Evolutionary conservation across 108 stramenopile genomes (phyloP), one percentile per base, ranked within the genome.

Genomic region (Fragilariopsis cylindrus): DNA sequence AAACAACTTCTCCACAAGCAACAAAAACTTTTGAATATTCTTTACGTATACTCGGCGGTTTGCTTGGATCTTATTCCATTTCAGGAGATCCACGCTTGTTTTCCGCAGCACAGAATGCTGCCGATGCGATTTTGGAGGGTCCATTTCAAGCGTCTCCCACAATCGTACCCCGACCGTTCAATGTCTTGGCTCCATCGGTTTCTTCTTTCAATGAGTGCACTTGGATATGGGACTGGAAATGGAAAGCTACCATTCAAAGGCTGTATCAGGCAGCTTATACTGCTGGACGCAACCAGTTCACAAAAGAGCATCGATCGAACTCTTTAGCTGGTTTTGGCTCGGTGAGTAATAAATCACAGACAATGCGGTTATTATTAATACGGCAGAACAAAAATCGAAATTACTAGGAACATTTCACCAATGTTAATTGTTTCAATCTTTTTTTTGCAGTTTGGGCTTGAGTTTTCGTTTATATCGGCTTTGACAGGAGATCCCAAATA

Each of bases 1-100:
- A 65, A 50, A 57, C 74, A 12, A 57, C 66, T n/a, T 67, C 78
- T 19, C 40, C 52, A 45, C 79, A 56, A 42, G 56, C 81, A n/a
- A 86, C 88, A 16, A 86, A 82, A 54, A 89, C 89, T 4, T 93
- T 93, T 75, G 92, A 93, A 81, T 89, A 87, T 62, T 89, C 85
- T 30, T 80, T 93, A 15, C 85, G 92, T 6, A 83, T 83, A 18
- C 69, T 93, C 0, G 92, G 90, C 1, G 90, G 92, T 46, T 77
- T 93, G 9, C 74, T 92, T 8, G 81, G 84, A 8, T 88, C 91
- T 1, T 91, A 88, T 68, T 74, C 74, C 9, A 63, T 91, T 2
- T 88, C 88, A 3, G 83, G 79, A 5, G 84, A 88, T 42, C 18
- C 48, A 7, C 56, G 71, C 7, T 71, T 91, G 30, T 81, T 93